These are phyloP conservation scores for Exobasidium cylindrosporum DNA, from an alignment of 1,284 basidiomycete species.

Conservation along the genomic window DNA sequence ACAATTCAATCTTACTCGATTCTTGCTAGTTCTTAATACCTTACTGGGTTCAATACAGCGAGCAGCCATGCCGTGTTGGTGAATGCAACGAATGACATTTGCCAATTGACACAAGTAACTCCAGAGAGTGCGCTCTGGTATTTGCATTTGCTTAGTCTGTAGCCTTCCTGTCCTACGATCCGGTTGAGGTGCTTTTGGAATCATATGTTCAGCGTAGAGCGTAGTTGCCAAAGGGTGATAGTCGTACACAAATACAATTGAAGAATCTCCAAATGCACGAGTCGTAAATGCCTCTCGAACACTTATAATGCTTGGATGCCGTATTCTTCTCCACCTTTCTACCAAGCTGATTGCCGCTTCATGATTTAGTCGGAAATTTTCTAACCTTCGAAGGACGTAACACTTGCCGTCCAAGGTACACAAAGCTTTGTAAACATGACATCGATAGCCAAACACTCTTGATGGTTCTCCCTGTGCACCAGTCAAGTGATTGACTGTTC, in stretches of 20 bases:
- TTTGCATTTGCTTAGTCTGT: constrained; percentile 51
- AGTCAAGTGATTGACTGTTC: constrained; percentile 28
- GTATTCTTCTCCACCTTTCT: constrained; percentile 81
- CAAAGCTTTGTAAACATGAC: constrained; percentile 77
- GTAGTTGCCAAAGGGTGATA: constrained; percentile 84
- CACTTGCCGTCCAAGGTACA: constrained; percentile 73
- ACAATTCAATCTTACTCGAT: constrained; percentile 62
- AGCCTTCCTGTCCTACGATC: constrained; percentile 52
- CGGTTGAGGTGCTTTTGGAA: constrained; percentile 56
- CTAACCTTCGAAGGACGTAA: constrained; percentile 77
- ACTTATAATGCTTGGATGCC: constrained; percentile 81
- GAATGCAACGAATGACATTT: constrained; percentile 79
- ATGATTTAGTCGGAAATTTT: constrained; percentile 73
- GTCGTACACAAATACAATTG: constrained; percentile 87
- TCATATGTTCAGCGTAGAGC: constrained; percentile 68
- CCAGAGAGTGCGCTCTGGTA: constrained; percentile 86
- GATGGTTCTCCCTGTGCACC: constrained; percentile 46
- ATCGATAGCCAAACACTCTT: constrained; percentile 63
- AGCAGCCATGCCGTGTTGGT: constrained; percentile 76
- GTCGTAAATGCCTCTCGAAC: constrained; percentile 95
- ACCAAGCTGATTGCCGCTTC: constrained; percentile 76
- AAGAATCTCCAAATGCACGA: constrained; percentile 84
- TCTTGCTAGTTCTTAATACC: constrained; percentile 82
- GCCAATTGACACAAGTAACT: constrained; percentile 88
- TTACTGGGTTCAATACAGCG: constrained; percentile 83